Evolutionary conservation across 176 grass and related monocot genomes (phyloP).

Genomic region (Ensete glaucum): DNA sequence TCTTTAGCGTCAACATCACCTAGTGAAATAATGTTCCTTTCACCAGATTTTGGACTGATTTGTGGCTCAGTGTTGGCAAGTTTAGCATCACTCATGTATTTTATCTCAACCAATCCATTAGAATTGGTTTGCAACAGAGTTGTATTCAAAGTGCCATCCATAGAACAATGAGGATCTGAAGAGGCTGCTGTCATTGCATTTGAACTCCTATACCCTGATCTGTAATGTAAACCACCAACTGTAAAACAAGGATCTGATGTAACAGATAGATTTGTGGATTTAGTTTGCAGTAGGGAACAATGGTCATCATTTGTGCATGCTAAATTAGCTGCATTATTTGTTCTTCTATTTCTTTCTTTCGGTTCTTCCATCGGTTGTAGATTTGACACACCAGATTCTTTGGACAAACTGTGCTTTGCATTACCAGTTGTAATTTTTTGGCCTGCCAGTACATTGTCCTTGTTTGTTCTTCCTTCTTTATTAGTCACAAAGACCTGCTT

Average conservation of each 20-base stretch:
- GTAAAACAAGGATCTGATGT: slow-evolving; percentile 9
- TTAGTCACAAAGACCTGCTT: slow-evolving; percentile 2
- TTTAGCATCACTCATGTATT: neutral
- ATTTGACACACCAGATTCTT: slow-evolving; percentile 37
- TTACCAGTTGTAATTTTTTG: slow-evolving; percentile 22
- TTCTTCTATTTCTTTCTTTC: slow-evolving; percentile 33
- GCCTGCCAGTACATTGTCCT: slow-evolving; percentile 19
- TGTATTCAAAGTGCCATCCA: slow-evolving; percentile 15
- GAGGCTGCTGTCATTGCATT: slow-evolving; percentile 13
- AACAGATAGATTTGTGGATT: slow-evolving; percentile 23
- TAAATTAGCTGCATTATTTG: slow-evolving; percentile 6
- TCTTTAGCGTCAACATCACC: slow-evolving; percentile 27
- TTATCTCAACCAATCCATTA: neutral
- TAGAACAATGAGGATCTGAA: slow-evolving; percentile 27
- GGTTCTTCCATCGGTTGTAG: slow-evolving; percentile 24
- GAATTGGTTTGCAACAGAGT: neutral
- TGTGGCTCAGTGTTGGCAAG: neutral
- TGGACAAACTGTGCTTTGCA: slow-evolving; percentile 34
- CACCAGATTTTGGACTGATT: neutral
- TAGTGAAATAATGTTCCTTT: slow-evolving; percentile 21
- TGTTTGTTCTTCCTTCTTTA: slow-evolving; percentile 16
- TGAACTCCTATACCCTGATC: slow-evolving; percentile 14
- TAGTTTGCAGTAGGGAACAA: slow-evolving; percentile 27
- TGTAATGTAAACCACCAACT: slow-evolving; percentile 11
- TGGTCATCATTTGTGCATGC: neutral